Evolutionary conservation across 352 stramenopile genomes (phyloP).

Genomic region (Pythium sukuiense): DNA sequence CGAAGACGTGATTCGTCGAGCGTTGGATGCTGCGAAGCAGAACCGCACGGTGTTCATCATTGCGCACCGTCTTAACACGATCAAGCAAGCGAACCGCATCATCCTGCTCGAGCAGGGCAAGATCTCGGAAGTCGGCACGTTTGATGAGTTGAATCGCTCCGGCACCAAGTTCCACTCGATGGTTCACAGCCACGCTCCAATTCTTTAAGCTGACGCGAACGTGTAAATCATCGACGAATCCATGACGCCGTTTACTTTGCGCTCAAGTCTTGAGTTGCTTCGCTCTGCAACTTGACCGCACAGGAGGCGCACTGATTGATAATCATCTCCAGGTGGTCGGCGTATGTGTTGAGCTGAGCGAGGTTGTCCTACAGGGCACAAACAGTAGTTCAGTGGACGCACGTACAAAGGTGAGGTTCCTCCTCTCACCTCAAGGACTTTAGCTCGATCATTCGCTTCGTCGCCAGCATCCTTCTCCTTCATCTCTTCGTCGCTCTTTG

Average conservation of each 20-base stretch:
- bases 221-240: neutral
- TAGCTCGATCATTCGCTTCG: slow-evolving; percentile 41
- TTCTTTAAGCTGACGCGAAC: slow-evolving; percentile 36
- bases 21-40: slow-evolving; percentile 57
- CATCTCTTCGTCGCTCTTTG: slow-evolving; percentile 3
- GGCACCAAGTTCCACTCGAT: slow-evolving; percentile 80
- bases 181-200: slow-evolving; percentile 56
- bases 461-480: slow-evolving; percentile 25
- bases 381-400: neutral
- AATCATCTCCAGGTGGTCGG: slow-evolving; percentile 73
- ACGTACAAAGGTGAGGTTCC: neutral
- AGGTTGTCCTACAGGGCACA: slow-evolving; percentile 56
- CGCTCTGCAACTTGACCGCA: slow-evolving; percentile 68
- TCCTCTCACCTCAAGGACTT: slow-evolving; percentile 59
- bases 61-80: slow-evolving; percentile 83
- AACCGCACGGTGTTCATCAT: slow-evolving; percentile 85
- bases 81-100: slow-evolving; percentile 83
- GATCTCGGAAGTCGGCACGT: slow-evolving; percentile 77
- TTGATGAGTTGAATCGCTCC: slow-evolving; percentile 71
- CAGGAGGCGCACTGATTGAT: slow-evolving; percentile 71
- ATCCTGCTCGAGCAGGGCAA: slow-evolving; percentile 79
- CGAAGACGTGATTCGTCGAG: slow-evolving; percentile 75
- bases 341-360: slow-evolving; percentile 76
- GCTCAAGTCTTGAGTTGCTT: slow-evolving; percentile 49
- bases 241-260: neutral